Evolutionary conservation across 352 stramenopile genomes (phyloP), one percentile per base, ranked within the genome.

Genomic region (Globisporangium polare): DNA sequence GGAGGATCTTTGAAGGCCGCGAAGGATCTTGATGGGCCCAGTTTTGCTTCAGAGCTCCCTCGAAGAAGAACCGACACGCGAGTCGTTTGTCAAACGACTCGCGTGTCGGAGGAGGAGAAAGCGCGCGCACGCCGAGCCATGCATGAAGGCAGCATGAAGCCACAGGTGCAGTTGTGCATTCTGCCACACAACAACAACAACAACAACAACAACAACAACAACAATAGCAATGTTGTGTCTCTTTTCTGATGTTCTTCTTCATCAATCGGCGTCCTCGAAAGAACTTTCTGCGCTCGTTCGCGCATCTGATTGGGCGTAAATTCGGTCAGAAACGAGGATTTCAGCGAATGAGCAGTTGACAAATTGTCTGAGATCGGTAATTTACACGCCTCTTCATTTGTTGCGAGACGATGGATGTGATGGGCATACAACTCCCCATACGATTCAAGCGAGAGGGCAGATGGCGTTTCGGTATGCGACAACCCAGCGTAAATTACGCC

Each of bases 401-500:
- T 33, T 41, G 5, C 1, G 13, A 43, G 37, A 18, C 37, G 15
- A 43, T 43, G 37, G 13, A 15, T 15, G 17, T 20, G 37, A n/a
- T 6, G 37, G n/a, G 17, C 47, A 54, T 54, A 54, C 47, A 39
- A 5, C 39, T 24, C 9, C 6, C 26, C 26, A 54, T 35, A 54
- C 47, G 31, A 24, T 43, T 43, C 17, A 12, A 13, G 47, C 29
- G 24, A 54, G 47, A 54, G 31, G 47, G 47, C 47, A 26, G 47
- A 13, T 54, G 47, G 39, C 47, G 47, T 54, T 54, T 33, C 17
- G 3, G 26, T 54, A 54, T 54, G 47, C 0, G 47, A 54, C 47
- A 33, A n/a, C n/a, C 22, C 2, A 6, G 41, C 18, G 37, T 61
- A 61, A 53, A 24, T 61, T 61, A 61, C 54, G 26, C 24, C 22